phyloP scores from a whole-genome alignment of 2,329 filamentous ascomycete species.

The Calonectria pauciramosa region DNA sequence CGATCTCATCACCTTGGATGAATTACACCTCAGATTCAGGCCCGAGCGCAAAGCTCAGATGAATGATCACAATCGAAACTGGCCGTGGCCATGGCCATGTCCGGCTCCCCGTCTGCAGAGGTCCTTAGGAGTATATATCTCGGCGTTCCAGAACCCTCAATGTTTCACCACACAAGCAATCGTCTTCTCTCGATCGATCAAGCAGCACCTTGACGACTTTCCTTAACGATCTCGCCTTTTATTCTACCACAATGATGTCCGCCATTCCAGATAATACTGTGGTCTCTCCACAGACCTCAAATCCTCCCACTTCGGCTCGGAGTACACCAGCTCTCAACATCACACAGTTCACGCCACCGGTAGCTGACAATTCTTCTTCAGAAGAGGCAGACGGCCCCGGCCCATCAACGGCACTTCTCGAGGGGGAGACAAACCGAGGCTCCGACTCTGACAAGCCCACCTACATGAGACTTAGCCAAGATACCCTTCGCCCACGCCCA shows the following conservation, averaged over 20 bases:
- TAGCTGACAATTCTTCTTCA: conserved; percentile 8
- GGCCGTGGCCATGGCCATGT: conserved; percentile 14
- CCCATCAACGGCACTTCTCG: conserved; percentile 28
- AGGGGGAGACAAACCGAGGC: conserved; percentile 11
- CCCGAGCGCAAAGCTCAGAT: conserved; percentile 4
- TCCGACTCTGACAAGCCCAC: conserved; percentile 40
- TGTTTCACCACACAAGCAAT: background rate
- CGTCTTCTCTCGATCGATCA: background rate
- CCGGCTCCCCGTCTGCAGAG: background rate
- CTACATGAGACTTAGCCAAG: conserved; percentile 37
- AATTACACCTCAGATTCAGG: conserved; percentile 10
- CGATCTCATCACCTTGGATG: conserved; percentile 44
- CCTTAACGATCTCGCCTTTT: background rate
- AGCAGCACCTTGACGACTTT: background rate
- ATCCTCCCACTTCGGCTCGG: conserved; percentile 37
- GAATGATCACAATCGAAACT: conserved; percentile 30
- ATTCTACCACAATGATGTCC: background rate
- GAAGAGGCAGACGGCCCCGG: conserved; percentile 31
- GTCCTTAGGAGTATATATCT: conserved; percentile 36
- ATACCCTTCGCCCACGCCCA: conserved; percentile 34
- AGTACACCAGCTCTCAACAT: conserved; percentile 41
- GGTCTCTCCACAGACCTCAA: conserved; percentile 33
- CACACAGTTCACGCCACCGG: conserved; percentile 35
- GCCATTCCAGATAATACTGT: conserved; percentile 24
- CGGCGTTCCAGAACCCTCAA: conserved; percentile 1